Evolutionary conservation across 2,329 filamentous ascomycete genomes (phyloP).

Genomic region (Cercospora canescens): DNA sequence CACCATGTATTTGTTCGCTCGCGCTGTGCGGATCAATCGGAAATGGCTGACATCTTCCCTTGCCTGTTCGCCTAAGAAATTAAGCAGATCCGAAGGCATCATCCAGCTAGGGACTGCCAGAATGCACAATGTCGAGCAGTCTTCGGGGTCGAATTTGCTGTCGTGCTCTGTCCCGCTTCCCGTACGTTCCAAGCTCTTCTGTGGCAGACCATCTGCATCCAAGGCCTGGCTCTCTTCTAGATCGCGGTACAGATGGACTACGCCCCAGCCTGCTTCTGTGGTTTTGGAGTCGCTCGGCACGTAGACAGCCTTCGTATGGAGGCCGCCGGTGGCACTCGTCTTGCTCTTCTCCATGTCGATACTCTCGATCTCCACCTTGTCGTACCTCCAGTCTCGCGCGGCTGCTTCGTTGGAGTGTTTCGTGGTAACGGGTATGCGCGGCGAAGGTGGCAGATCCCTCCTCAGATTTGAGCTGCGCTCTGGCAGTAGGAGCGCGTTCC

Average conservation of each 20-base stretch:
- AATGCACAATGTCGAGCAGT: slow-evolving; percentile 88
- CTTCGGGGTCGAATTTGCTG: slow-evolving; percentile 51
- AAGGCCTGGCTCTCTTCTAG: slow-evolving; percentile 69
- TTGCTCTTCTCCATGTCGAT: slow-evolving; percentile 65
- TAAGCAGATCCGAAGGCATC: slow-evolving; percentile 84
- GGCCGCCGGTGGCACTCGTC: slow-evolving; percentile 46
- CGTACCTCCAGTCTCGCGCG: slow-evolving; percentile 76
- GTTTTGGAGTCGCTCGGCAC: slow-evolving; percentile 68
- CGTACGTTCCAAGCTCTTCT: slow-evolving; percentile 31
- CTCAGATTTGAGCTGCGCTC: slow-evolving; percentile 38
- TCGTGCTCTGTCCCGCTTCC: slow-evolving; percentile 19
- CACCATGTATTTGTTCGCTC: slow-evolving; percentile 90
- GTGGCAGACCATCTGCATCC: slow-evolving; percentile 49
- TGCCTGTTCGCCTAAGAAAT: slow-evolving; percentile 87
- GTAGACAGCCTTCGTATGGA: slow-evolving; percentile 80
- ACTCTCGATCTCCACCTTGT: slow-evolving; percentile 74
- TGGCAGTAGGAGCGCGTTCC: slow-evolving; percentile 37
- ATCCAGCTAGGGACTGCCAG: slow-evolving; percentile 93
- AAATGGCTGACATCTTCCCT: slow-evolving; percentile 88
- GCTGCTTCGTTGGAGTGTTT: slow-evolving; percentile 51
- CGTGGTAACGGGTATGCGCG: slow-evolving; percentile 34
- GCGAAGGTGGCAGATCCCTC: slow-evolving; percentile 36
- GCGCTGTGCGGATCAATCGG: slow-evolving; percentile 85
- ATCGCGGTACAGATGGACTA: slow-evolving; percentile 92
- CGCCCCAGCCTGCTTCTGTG: slow-evolving; percentile 83